Evolutionary conservation across 2,329 filamentous ascomycete genomes (phyloP).

Genomic region (Trichoderma guizhouense): DNA sequence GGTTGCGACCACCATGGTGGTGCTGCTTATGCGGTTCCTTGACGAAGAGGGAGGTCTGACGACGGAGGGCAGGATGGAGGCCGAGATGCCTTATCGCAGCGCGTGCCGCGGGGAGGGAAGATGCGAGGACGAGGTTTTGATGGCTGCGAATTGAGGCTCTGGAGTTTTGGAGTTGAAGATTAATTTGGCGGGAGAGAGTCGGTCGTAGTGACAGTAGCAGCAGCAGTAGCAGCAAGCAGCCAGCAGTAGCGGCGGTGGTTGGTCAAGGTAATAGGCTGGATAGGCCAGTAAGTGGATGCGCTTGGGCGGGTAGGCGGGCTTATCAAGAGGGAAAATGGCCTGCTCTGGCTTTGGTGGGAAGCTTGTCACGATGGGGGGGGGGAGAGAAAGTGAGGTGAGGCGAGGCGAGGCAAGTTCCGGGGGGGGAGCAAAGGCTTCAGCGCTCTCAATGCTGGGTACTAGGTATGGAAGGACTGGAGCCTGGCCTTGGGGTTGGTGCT

Average conservation of each 20-base stretch:
- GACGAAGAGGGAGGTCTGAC: constrained; percentile 32
- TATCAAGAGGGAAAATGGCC: background rate
- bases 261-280: constrained; percentile 3
- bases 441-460: background rate
- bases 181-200: constrained; percentile 15
- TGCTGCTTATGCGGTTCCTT: constrained; percentile 38
- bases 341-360: background rate
- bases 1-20: constrained; percentile 60
- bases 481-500: background rate
- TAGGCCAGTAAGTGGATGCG: constrained; percentile 5
- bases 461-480: background rate
- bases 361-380: background rate
- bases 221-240: constrained; percentile 3
- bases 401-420: background rate
- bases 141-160: constrained; percentile 18
- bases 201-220: background rate
- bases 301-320: background rate
- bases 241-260: constrained; percentile 15
- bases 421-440: background rate
- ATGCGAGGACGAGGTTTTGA: constrained; percentile 15
- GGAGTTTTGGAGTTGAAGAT: constrained; percentile 7
- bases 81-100: constrained; percentile 24
- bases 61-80: constrained; percentile 16
- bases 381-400: background rate
- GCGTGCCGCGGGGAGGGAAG: constrained; percentile 22